Conservation (phyloP, 169 alveolate genomes). For the Perkinsus olseni region DNA sequence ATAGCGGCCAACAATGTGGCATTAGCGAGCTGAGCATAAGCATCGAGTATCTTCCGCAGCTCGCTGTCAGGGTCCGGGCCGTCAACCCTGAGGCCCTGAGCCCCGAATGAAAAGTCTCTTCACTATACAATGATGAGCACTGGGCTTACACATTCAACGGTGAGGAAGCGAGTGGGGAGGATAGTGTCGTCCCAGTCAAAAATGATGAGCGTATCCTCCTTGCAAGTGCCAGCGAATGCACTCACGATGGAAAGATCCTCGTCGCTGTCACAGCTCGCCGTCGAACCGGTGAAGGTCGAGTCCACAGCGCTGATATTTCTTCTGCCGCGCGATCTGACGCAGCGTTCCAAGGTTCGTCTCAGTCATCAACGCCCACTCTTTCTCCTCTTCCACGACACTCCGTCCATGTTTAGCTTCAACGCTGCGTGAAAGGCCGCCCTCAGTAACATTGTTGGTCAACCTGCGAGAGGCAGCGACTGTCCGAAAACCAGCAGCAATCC, state of each 20-base stretch:
- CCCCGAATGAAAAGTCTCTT: no score
- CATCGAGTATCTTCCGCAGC: background rate
- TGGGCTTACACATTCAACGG: background rate
- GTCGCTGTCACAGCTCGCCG: background rate
- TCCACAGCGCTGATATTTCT: background rate
- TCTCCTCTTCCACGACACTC: background rate
- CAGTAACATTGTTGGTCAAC: background rate
- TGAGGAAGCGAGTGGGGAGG: background rate
- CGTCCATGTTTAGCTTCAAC: background rate
- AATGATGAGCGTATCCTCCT: background rate
- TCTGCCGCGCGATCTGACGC: background rate
- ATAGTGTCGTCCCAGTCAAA: background rate
- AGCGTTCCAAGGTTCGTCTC: background rate
- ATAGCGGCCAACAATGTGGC: background rate
- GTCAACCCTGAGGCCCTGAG: background rate
- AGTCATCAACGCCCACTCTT: background rate
- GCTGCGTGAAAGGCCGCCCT: background rate
- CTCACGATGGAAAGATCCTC: background rate
- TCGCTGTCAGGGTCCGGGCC: background rate
- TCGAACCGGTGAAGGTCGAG: background rate
- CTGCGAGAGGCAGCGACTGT: background rate
- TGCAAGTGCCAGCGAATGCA: background rate
- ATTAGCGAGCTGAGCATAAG: background rate
- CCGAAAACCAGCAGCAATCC: background rate
- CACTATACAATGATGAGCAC: background rate